Percentiles rank a stretch among this genome's conserved stretches.
Evolutionary conservation across 352 stramenopile genomes (phyloP).

Genomic region (Globisporangium parvum): DNA sequence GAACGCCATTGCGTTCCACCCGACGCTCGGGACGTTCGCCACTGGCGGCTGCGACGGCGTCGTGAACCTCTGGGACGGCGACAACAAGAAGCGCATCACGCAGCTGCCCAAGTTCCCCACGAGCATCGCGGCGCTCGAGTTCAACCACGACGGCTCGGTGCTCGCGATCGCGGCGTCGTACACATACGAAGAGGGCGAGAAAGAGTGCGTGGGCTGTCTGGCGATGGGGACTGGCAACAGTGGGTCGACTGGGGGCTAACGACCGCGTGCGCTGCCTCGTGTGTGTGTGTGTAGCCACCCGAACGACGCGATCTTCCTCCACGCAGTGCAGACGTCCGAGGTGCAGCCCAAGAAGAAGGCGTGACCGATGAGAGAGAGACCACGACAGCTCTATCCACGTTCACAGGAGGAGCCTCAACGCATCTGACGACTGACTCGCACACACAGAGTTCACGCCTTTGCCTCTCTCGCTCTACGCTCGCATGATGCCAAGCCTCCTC

Average conservation of each 20-base stretch:
- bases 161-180: conserved; percentile 95
- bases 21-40: conserved; percentile 91
- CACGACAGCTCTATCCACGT: no score
- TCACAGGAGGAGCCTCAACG: no score
- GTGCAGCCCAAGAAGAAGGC: conserved; percentile 75
- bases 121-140: conserved; percentile 91
- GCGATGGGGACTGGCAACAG: background rate
- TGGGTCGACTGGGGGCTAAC: background rate
- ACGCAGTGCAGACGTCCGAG: conserved; percentile 83
- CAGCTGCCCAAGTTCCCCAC: conserved; percentile 81
- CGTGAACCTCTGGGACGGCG: conserved; percentile 92
- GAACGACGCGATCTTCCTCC: conserved; percentile 92
- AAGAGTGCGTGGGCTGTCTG: conserved; percentile 62
- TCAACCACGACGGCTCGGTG: conserved; percentile 90
- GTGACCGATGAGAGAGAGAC: background rate
- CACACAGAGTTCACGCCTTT: background rate
- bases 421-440: no score
- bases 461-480: background rate
- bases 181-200: conserved; percentile 97
- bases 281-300: conserved; percentile 60
- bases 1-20: conserved; percentile 96
- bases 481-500: background rate
- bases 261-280: background rate
- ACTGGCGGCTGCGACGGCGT: conserved; percentile 93
- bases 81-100: conserved; percentile 93